A percentile compares a stretch with the other conserved stretches of the same genome.
Conservation (phyloP, 768 basidiomycete genomes). For the Galerina sulciceps region DNA sequence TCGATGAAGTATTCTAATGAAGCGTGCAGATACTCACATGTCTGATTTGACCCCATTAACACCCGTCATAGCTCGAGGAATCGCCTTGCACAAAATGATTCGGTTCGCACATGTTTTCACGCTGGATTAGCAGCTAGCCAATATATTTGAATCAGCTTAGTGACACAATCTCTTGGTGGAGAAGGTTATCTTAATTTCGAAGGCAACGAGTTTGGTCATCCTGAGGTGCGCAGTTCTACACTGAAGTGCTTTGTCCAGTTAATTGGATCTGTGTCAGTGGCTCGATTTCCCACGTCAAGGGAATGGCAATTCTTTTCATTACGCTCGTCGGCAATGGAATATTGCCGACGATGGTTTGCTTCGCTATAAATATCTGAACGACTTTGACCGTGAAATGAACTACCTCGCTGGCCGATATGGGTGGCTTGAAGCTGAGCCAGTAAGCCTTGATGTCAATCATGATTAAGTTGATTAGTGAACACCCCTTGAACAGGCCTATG, state of each 20-base stretch:
- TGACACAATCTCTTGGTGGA: slow-evolving; percentile 92
- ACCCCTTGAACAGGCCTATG: slow-evolving; percentile 65
- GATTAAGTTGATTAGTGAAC: slow-evolving; percentile 6
- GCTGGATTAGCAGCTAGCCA: not conserved
- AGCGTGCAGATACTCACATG: slow-evolving; percentile 83
- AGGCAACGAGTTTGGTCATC: slow-evolving; percentile 98
- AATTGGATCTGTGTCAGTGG: slow-evolving; percentile 61
- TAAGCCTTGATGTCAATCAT: slow-evolving; percentile 33
- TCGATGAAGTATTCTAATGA: not conserved
- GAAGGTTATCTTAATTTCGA: slow-evolving; percentile 99
- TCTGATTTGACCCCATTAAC: slow-evolving; percentile 85
- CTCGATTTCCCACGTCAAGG: slow-evolving; percentile 98
- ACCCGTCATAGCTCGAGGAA: slow-evolving; percentile 82
- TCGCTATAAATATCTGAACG: slow-evolving; percentile 93
- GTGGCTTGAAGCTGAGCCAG: slow-evolving; percentile 86
- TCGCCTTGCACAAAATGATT: slow-evolving; percentile 97
- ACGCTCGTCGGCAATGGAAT: slow-evolving; percentile 97
- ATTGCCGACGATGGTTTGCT: slow-evolving; percentile 83
- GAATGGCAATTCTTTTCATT: slow-evolving; percentile 94
- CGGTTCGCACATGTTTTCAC: slow-evolving; percentile 52
- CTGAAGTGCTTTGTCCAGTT: not conserved
- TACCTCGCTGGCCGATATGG: slow-evolving; percentile 74
- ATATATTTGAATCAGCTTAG: slow-evolving; percentile 51
- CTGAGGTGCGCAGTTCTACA: slow-evolving; percentile 64
- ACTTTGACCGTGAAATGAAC: slow-evolving; percentile 95